A percentile compares a stretch with the other conserved stretches of the same genome.
Evolutionary conservation across 305 asterid species (phyloP).

Genomic region (Fraxinus nigra): DNA sequence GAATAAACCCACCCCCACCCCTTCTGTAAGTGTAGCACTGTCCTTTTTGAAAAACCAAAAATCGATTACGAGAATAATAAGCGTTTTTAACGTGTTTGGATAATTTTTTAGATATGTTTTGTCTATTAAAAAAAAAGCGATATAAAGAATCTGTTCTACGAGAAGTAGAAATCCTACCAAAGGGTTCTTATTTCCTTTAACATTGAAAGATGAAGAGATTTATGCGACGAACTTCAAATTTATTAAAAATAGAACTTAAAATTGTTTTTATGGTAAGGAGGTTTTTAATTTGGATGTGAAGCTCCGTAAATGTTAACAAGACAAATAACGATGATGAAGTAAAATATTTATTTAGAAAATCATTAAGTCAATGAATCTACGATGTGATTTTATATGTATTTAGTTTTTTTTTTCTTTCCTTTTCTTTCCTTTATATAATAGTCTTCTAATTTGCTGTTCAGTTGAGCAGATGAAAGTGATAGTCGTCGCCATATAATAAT

Average conservation of each 20-base stretch:
- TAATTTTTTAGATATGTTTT: background rate
- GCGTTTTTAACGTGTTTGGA: background rate
- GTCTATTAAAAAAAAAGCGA: background rate
- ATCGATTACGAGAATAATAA: background rate
- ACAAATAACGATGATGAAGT: background rate
- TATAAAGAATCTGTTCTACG: background rate
- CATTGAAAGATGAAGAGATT: background rate
- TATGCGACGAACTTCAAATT: background rate
- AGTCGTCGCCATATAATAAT: slow-evolving; percentile 31
- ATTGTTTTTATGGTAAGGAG: background rate
- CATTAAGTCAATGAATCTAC: slow-evolving; percentile 28
- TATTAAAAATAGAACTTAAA: background rate
- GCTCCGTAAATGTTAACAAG: background rate
- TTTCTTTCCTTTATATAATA: slow-evolving; percentile 20
- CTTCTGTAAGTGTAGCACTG: too few relatives aligned
- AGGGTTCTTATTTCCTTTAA: background rate
- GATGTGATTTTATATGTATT: slow-evolving; percentile 37
- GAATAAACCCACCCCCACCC: too few relatives aligned
- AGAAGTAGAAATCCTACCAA: background rate
- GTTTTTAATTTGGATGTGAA: background rate
- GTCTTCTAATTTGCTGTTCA: slow-evolving; percentile 20
- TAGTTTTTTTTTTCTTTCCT: slow-evolving; percentile 4
- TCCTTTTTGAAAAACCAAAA: background rate
- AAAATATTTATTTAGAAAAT: background rate
- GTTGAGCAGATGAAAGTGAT: slow-evolving; percentile 44